Base-by-base conservation (phyloP, 495 filamentous ascomycete species). In the Parachaetomium inaequale region DNA sequence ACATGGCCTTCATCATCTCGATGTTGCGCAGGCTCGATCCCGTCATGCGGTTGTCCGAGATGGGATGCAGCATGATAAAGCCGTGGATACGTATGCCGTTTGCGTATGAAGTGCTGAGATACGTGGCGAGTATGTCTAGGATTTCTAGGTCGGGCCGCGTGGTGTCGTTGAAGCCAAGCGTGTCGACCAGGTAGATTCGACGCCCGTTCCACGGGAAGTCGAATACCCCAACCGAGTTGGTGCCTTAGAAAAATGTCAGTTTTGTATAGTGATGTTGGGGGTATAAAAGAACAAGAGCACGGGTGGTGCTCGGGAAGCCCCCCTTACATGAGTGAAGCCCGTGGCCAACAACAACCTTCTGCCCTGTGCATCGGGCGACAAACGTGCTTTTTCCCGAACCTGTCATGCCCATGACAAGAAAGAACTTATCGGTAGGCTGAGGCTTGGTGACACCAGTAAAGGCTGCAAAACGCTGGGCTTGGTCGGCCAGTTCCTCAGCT, bases 321-420 rank as follows among this genome's bases (percentile, higher is more conserved):
- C n/a, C n/a, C n/a, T n/a, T 43, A 43, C 40, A 43, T 3, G 40
- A 43, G 7, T 21, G n/a, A 15, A 43, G 7, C 15, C 15, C n/a
- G 40, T 43, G 40, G 40, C 40, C 40, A 43, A 43, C 19, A 2
- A 3, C 15, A 17, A 43, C n/a, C 40, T 15, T 19, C 40, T 43
- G n/a, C 40, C 19, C 40, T 7, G 40, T 17, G 3, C n/a, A 17
- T 17, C n/a, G 40, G 5, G 65, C 56, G 61, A 78, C 71, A 55
- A 78, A 75, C 23, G 66, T 75, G 14, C 63, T 72, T 62, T 78
- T 78, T 21, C 75, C 73, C n/a, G 67, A 59, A 3, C 75, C 75
- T 2, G 75, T 76, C 19, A 75, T 63, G 36, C 75, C 75, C 67
- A 74, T 69, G 15, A 74, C n/a, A n/a, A n/a, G n/a, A n/a, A n/a